phyloP scores from a whole-genome alignment of 1,284 basidiomycete species.

The Waitea zeae region DNA sequence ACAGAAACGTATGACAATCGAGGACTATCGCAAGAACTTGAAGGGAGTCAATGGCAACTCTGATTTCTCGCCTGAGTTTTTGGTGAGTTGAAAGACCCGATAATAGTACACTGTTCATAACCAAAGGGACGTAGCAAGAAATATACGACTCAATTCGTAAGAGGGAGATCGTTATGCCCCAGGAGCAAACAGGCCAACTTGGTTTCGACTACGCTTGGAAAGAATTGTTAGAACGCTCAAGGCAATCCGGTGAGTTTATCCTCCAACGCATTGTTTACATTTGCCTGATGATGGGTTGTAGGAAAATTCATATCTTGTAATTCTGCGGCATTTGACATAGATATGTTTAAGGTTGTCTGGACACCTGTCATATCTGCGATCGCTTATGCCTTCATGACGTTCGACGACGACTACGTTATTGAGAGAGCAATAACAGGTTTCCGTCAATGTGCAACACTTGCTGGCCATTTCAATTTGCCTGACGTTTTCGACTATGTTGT shows the following conservation, averaged over 20 bases:
- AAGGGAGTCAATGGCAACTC: conserved; percentile 82
- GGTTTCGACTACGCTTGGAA: conserved; percentile 99
- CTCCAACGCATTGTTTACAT: conserved; percentile 4
- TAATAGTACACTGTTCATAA: too few relatives aligned
- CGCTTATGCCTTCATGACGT: conserved; percentile 86
- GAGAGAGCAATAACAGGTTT: conserved; percentile 92
- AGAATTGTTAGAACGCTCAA: conserved; percentile 72
- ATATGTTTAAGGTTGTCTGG: conserved; percentile 91
- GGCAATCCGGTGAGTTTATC: conserved; percentile 47
- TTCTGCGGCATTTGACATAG: conserved; percentile 67
- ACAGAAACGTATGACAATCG: conserved; percentile 91
- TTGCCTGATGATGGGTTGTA: conserved; percentile 14
- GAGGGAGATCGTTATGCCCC: conserved; percentile 93
- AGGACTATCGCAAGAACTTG: conserved; percentile 88
- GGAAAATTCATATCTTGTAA: conserved; percentile 71
- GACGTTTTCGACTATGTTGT: conserved; percentile 98
- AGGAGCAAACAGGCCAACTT: conserved; percentile 92
- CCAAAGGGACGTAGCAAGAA: conserved; percentile 41
- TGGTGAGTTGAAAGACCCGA: too few relatives aligned
- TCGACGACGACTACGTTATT: conserved; percentile 93
- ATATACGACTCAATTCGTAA: conserved; percentile 94
- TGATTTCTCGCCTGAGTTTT: conserved; percentile 76
- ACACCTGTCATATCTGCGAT: conserved; percentile 83
- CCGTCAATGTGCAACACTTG: conserved; percentile 89
- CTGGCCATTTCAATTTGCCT: conserved; percentile 75